Conservation (phyloP, 257 asterid species). For the Plantago major region DNA sequence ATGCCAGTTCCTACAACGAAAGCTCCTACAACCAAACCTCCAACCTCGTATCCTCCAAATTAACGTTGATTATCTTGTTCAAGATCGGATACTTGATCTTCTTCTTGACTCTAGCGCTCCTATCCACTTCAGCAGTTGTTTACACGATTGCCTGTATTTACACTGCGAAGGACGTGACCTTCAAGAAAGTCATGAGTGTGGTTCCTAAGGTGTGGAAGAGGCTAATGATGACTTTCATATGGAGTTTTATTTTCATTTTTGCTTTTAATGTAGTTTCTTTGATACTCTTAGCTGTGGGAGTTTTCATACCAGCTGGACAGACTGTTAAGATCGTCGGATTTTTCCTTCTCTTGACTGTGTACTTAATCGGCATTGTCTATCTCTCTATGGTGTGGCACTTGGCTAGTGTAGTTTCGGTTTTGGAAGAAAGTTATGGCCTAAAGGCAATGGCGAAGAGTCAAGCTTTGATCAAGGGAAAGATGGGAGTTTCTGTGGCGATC, state of each 20-base stretch:
- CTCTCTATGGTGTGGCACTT: conserved; percentile 69
- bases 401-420: conserved; percentile 74
- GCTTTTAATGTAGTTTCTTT: conserved; percentile 37
- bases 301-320: conserved; percentile 1
- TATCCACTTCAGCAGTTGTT: conserved; percentile 83
- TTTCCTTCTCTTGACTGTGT: conserved; percentile 19
- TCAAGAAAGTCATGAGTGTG: conserved; percentile 46
- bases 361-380: conserved; percentile 48
- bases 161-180: conserved; percentile 56
- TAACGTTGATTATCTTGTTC: conserved; percentile 43
- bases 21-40: conserved; percentile 31
- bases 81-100: conserved; percentile 51
- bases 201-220: conserved; percentile 91
- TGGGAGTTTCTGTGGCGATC: conserved; percentile 37
- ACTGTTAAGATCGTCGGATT: background rate
- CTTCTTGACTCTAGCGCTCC: conserved; percentile 58
- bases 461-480: conserved; percentile 53
- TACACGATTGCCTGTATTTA: conserved; percentile 78
- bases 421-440: conserved; percentile 60
- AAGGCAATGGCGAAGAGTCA: conserved; percentile 69
- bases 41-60: conserved; percentile 43
- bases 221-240: conserved; percentile 57
- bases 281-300: conserved; percentile 19
- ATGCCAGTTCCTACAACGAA: too few species aligned
- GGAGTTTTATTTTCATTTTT: conserved; percentile 44